Evolutionary conservation across 2,329 filamentous ascomycete species (phyloP).

Genomic region (Apiospora kogelbergensis): DNA sequence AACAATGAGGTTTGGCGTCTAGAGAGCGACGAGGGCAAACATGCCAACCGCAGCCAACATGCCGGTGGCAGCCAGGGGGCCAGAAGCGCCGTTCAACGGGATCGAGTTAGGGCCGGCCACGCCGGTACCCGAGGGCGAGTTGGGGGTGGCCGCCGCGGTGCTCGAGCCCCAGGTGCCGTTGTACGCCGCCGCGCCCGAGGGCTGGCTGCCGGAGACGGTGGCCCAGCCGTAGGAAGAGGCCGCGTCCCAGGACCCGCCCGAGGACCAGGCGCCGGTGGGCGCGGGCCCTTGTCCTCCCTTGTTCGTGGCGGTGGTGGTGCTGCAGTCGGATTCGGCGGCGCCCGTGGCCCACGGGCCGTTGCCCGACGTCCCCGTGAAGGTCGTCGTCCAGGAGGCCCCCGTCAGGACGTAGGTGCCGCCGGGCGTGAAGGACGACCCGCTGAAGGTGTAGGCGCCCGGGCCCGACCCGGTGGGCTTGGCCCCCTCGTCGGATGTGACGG

Average conservation of each 20-base stretch:
- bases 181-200: background rate
- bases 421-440: background rate
- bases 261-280: background rate
- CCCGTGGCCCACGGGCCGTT: background rate
- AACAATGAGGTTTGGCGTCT: background rate
- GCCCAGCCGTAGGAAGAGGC: background rate
- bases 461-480: background rate
- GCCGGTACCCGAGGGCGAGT: background rate
- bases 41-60: background rate
- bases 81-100: background rate
- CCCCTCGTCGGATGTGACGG: background rate
- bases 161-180: background rate
- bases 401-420: conserved; percentile 5
- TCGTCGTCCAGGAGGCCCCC: background rate
- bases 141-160: background rate
- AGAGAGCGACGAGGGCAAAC: background rate
- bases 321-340: background rate
- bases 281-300: background rate
- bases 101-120: background rate
- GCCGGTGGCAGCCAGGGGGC: background rate
- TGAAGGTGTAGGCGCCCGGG: background rate
- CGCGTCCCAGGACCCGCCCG: background rate
- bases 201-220: background rate
- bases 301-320: background rate
- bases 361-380: background rate